Percentiles rank a stretch among this genome's conserved stretches.
Conservation (phyloP, 768 basidiomycete genomes). For the Calocybe gangraenosa region DNA sequence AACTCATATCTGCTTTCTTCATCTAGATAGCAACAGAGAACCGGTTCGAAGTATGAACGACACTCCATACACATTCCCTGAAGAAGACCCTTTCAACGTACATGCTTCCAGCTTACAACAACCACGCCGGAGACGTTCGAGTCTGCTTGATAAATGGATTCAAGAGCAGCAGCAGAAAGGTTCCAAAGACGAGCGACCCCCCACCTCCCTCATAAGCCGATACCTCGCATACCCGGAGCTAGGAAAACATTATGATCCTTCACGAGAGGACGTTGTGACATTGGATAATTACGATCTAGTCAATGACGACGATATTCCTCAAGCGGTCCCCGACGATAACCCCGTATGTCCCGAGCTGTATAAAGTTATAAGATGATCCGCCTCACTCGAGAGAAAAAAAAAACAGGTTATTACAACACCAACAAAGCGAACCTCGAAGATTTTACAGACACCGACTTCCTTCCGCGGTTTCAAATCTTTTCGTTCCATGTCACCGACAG, state of each 20-base stretch:
- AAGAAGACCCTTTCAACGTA: constrained; percentile 49
- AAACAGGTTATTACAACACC: constrained; percentile 30
- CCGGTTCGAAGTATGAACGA: constrained; percentile 28
- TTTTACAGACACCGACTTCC: constrained; percentile 30
- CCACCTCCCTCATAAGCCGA: constrained; percentile 28
- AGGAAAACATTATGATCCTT: constrained; percentile 16
- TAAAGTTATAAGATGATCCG: no score
- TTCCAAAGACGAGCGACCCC: constrained; percentile 12
- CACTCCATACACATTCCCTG: constrained; percentile 43
- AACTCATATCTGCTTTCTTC: neutral
- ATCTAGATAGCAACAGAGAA: neutral
- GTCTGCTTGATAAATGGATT: constrained; percentile 53
- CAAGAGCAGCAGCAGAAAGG: constrained; percentile 39
- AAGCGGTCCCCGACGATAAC: constrained; percentile 17
- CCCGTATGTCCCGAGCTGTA: neutral
- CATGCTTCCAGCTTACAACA: constrained; percentile 26
- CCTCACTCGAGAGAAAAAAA: no score
- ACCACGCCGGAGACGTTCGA: constrained; percentile 39
- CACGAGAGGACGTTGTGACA: constrained; percentile 27
- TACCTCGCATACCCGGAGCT: constrained; percentile 40
- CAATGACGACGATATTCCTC: constrained; percentile 48
- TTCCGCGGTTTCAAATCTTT: constrained; percentile 42
- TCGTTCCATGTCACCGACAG: constrained; percentile 37
- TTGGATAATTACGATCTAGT: constrained; percentile 46
- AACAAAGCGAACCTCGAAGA: constrained; percentile 29